These are phyloP conservation scores for Globisporangium iwayamae DNA, from an alignment of 352 stramenopile genomes.

Conservation along the genomic window DNA sequence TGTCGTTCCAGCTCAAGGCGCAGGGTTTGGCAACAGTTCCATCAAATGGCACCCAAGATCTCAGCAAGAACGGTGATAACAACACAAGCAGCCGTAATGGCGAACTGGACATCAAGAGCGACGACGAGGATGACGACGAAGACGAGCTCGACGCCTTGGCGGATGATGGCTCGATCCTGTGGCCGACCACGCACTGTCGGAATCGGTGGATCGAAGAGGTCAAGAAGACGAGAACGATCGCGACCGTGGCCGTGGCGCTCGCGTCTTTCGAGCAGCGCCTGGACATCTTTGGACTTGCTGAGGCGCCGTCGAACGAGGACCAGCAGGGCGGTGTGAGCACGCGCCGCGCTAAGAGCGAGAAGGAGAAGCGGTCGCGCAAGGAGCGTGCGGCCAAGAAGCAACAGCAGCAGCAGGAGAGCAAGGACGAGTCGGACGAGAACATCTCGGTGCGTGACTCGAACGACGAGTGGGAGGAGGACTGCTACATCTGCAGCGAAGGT, in stretches of 20 bases:
- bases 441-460: constrained; percentile 40
- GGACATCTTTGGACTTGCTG: constrained; percentile 61
- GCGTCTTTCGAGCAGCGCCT: constrained; percentile 66
- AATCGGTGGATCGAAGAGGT: constrained; percentile 70
- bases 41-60: not conserved
- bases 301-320: constrained; percentile 31
- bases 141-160: constrained; percentile 57
- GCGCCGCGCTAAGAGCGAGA: constrained; percentile 60
- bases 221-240: constrained; percentile 43
- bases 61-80: not conserved
- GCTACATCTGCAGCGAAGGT: constrained; percentile 81
- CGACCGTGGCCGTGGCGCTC: constrained; percentile 54
- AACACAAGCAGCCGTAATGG: not conserved
- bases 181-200: constrained; percentile 67
- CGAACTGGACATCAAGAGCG: constrained; percentile 55
- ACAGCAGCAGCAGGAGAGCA: constrained; percentile 48
- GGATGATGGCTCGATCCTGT: constrained; percentile 64
- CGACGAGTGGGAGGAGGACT: constrained; percentile 89
- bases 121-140: constrained; percentile 77
- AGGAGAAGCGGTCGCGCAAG: constrained; percentile 69
- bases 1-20: constrained; percentile 38
- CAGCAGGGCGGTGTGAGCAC: constrained; percentile 29
- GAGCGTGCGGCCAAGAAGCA: constrained; percentile 69
- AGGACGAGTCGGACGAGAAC: constrained; percentile 38
- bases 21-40: constrained; percentile 13